Evolutionary conservation across 2,329 filamentous ascomycete species (phyloP).

Genomic region (Neopestalotiopsis sp.): DNA sequence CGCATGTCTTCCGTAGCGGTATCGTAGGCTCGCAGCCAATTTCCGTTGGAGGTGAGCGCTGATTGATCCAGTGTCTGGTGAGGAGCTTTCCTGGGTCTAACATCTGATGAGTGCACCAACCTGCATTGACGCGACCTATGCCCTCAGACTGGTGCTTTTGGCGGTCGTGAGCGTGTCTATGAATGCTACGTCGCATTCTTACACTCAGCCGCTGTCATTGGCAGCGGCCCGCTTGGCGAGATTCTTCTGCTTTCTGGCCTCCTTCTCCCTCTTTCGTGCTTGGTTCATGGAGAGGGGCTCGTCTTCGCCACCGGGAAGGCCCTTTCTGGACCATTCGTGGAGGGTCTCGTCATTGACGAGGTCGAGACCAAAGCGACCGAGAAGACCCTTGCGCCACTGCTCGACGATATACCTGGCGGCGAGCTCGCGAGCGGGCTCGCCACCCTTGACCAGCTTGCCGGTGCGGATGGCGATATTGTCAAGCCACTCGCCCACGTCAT

Average conservation of each 20-base stretch:
- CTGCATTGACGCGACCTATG: too few relatives aligned
- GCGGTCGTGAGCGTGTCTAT: too few relatives aligned
- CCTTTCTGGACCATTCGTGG: constrained; percentile 26
- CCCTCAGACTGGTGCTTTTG: too few relatives aligned
- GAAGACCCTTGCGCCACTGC: constrained; percentile 77
- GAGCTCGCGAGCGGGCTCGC: constrained; percentile 70
- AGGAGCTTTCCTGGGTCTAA: too few relatives aligned
- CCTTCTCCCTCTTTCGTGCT: constrained; percentile 71
- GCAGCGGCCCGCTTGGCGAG: constrained; percentile 40
- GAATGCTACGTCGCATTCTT: background rate
- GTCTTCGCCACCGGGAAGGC: constrained; percentile 51
- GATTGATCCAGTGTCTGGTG: too few relatives aligned
- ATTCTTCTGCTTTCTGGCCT: constrained; percentile 50
- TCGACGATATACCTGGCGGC: constrained; percentile 83
- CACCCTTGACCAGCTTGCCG: constrained; percentile 78
- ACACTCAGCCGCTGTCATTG: background rate
- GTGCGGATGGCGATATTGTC: constrained; percentile 73
- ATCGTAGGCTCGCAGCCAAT: too few relatives aligned
- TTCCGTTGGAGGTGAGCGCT: too few relatives aligned
- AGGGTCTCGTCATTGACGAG: constrained; percentile 69
- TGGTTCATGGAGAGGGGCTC: constrained; percentile 66
- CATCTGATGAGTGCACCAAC: too few relatives aligned
- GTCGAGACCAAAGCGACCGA: constrained; percentile 83
- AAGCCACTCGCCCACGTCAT: constrained; percentile 79
- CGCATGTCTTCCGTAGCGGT: too few relatives aligned